These are phyloP conservation scores for Neurospora crassa DNA, from an alignment of 2,329 filamentous ascomycete genomes.

Conservation along the genomic window DNA sequence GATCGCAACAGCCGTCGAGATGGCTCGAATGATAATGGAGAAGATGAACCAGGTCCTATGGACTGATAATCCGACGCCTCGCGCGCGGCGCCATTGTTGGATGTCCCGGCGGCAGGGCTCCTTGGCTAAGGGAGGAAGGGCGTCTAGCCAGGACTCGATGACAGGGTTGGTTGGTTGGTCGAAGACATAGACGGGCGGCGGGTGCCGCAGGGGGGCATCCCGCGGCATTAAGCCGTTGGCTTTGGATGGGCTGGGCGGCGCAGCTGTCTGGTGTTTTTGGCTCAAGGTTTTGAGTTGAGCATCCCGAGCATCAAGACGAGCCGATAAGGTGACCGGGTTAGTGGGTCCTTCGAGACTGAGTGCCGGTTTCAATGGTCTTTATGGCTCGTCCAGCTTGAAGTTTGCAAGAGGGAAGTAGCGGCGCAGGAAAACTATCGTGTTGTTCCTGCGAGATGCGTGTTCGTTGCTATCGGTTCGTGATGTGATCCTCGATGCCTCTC, in stretches of 20 bases:
- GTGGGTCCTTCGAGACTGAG: not conserved
- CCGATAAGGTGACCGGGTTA: not conserved
- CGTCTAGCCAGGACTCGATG: constrained; percentile 14
- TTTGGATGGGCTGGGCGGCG: not conserved
- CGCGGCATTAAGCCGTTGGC: not conserved
- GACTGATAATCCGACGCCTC: not conserved
- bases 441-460: not conserved
- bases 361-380: not conserved
- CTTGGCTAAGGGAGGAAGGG: constrained; percentile 4
- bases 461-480: not conserved
- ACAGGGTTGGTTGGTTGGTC: constrained; percentile 3
- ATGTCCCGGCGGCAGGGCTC: constrained; percentile 9
- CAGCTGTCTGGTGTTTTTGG: not conserved
- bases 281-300: not conserved
- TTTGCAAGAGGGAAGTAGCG: not conserved
- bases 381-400: not conserved
- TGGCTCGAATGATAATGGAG: constrained; percentile 6
- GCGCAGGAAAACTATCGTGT: not conserved
- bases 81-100: constrained; percentile 9
- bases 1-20: constrained; percentile 6
- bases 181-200: constrained; percentile 8
- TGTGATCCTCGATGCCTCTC: not conserved
- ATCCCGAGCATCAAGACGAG: not conserved
- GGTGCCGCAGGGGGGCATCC: constrained; percentile 4
- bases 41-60: constrained; percentile 9